Evolutionary conservation across 1,139 yeast genomes (phyloP).

Genomic region (Insectozyma bohioensis): DNA sequence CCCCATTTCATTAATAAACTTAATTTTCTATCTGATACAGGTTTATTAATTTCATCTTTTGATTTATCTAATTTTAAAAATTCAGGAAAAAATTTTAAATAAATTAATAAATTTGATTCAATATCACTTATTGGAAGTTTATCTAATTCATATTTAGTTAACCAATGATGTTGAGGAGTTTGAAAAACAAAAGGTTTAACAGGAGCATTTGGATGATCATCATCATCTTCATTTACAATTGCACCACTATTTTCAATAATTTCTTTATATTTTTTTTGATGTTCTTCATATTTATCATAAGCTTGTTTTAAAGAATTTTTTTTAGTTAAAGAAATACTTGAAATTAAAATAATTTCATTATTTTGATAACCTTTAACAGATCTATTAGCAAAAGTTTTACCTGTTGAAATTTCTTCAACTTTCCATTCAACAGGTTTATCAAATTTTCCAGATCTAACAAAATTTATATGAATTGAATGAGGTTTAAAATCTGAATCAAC

Average conservation of each 20-base stretch:
- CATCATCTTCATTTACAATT: constrained; percentile 28
- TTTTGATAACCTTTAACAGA: constrained; percentile 57
- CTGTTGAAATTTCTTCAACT: constrained; percentile 42
- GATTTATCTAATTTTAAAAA: constrained; percentile 26
- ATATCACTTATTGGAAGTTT: constrained; percentile 19
- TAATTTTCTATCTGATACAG: constrained; percentile 36
- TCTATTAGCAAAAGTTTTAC: constrained; percentile 61
- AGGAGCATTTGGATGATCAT: constrained; percentile 23
- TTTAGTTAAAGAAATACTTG: constrained; percentile 52
- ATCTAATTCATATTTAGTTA: constrained; percentile 20
- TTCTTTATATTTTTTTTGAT: constrained; percentile 18
- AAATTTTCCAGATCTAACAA: constrained; percentile 26
- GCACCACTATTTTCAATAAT: constrained; percentile 16
- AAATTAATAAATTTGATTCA: constrained; percentile 21
- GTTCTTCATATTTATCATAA: constrained; percentile 25
- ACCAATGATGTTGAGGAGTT: constrained; percentile 35
- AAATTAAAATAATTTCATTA: constrained; percentile 49
- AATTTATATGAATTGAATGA: constrained; percentile 37
- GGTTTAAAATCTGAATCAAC: constrained; percentile 32
- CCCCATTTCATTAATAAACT: constrained; percentile 46
- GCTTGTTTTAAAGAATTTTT: constrained; percentile 29
- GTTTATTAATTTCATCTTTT: constrained; percentile 24
- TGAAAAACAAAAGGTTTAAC: constrained; percentile 39
- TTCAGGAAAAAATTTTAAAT: constrained; percentile 43
- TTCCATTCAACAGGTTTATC: constrained; percentile 30